Conservation (phyloP, 805 yeast species). For the Ogataea saltuana region DNA sequence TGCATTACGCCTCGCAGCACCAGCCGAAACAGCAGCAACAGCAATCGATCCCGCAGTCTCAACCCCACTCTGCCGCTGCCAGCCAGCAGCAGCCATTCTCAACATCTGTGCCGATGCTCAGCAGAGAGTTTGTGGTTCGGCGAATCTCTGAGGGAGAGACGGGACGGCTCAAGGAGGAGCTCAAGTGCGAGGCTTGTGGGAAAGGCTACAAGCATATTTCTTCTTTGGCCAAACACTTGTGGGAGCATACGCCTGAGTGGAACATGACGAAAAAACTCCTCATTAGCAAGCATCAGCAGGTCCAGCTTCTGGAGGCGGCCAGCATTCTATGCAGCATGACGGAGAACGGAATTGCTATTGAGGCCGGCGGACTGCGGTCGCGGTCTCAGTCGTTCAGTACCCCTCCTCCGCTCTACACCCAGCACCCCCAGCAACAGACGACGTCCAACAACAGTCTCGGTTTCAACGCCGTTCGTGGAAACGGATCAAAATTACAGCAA, state of each 20-base stretch:
- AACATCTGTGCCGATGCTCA: conserved; percentile 37
- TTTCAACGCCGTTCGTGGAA: no score
- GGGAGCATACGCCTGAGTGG: conserved; percentile 98
- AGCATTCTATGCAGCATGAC: conserved; percentile 76
- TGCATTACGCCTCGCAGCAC: conserved; percentile 17
- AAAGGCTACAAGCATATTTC: conserved; percentile 88
- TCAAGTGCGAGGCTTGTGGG: conserved; percentile 89
- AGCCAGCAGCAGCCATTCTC: conserved; percentile 36
- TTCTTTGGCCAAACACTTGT: conserved; percentile 81
- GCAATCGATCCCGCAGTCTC: conserved; percentile 15
- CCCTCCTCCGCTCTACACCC: conserved; percentile 19
- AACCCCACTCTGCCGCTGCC: conserved; percentile 19
- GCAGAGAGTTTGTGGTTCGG: conserved; percentile 74
- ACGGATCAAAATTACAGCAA: no score
- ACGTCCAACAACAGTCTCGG: no score
- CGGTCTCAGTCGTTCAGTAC: conserved; percentile 23
- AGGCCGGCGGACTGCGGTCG: conserved; percentile 18
- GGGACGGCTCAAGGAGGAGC: conserved; percentile 79
- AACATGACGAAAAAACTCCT: conserved; percentile 76
- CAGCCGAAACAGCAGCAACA: conserved; percentile 32
- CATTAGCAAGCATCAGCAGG: conserved; percentile 87
- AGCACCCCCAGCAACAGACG: conserved; percentile 16
- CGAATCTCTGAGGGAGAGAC: conserved; percentile 85
- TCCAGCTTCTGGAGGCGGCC: conserved; percentile 77
- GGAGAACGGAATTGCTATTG: conserved; percentile 35